Evolutionary conservation across 2,329 filamentous ascomycete species (phyloP).

Genomic region (Myriosclerotinia curreyana): DNA sequence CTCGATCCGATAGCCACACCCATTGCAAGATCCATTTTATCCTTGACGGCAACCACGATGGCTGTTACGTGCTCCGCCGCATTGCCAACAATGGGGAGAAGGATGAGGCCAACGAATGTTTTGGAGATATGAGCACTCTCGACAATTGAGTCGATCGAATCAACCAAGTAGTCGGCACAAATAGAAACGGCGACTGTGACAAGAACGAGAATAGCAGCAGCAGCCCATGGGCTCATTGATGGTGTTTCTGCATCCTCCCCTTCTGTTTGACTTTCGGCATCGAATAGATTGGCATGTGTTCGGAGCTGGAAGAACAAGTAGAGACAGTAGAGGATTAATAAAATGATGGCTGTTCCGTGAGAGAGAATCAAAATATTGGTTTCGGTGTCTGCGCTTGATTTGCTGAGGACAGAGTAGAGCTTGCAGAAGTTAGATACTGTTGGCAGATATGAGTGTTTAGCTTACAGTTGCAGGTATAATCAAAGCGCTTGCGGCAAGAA

Average conservation of each 20-base stretch:
- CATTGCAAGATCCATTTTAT: conserved; percentile 74
- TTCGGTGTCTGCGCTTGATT: conserved; percentile 44
- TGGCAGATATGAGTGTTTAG: background rate
- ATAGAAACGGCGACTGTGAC: conserved; percentile 67
- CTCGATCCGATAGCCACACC: conserved; percentile 77
- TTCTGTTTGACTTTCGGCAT: conserved; percentile 45
- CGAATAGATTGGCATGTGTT: conserved; percentile 71
- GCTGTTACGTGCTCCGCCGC: conserved; percentile 78
- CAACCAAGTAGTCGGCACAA: conserved; percentile 73
- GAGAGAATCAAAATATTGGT: conserved; percentile 67
- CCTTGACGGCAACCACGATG: conserved; percentile 68
- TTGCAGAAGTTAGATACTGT: conserved; percentile 33
- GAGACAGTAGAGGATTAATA: conserved; percentile 69
- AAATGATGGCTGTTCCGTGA: conserved; percentile 71
- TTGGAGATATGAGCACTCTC: conserved; percentile 68
- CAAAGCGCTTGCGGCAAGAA: conserved; percentile 70
- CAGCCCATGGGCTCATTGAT: conserved; percentile 23
- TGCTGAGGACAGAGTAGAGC: conserved; percentile 64
- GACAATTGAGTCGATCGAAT: conserved; percentile 70
- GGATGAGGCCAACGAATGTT: conserved; percentile 74
- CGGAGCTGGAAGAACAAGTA: conserved; percentile 77
- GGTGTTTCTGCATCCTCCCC: conserved; percentile 21
- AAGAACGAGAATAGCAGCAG: conserved; percentile 55
- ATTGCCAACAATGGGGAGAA: conserved; percentile 76
- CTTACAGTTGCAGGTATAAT: conserved; percentile 70